Base-by-base conservation (phyloP, 179 eudicot species). In the Carnegiea gigantea region DNA sequence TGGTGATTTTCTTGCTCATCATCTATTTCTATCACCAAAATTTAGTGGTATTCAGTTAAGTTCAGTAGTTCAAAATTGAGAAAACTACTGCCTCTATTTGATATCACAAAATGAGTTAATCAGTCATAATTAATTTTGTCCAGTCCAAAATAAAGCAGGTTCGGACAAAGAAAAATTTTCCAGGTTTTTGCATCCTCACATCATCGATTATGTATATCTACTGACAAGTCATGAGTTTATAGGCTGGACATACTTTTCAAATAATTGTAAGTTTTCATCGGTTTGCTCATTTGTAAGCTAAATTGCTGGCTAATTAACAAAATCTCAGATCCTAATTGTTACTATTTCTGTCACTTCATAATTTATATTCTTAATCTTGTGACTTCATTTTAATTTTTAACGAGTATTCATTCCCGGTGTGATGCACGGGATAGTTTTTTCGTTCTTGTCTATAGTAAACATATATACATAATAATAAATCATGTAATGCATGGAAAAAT, bases 1-100 rank as follows among this genome's bases (percentile, higher is more conserved):
- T 70, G 67, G 57, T 64, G 79, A 40, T 23, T 2, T 71, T 75
- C 51, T 73, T 54, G 49, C 21, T 28, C 33, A 75, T 28, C 64
- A 28, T 33, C 40, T 36, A 44, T 23, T n/a, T 14, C 18, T 65
- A 12, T 28, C 12, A 26, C 21, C 49, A 18, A 53, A 59, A 43
- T 36, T 70, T 70, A 70, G 23, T 30, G 33, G 17, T 54, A 44
- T 26, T 49, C 23, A 75, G 28, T 44, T 2, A 5, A 9, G 20
- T 71, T 75, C 8, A 26, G 59, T 20, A 54, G 17, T 20, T 24
- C 24, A 30, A 48, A 48, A 48, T 24, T 23, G 14, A 36, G 78
- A 76, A 49, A 49, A 3, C 43, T 51, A 7, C 13, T 33, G 33
- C n/a, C 46, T 14, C 17, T 76, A 13, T 53, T 76, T 17, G 36